These are phyloP conservation scores for Lactarius sp. DNA, from an alignment of 768 basidiomycete species.

Conservation along the genomic window DNA sequence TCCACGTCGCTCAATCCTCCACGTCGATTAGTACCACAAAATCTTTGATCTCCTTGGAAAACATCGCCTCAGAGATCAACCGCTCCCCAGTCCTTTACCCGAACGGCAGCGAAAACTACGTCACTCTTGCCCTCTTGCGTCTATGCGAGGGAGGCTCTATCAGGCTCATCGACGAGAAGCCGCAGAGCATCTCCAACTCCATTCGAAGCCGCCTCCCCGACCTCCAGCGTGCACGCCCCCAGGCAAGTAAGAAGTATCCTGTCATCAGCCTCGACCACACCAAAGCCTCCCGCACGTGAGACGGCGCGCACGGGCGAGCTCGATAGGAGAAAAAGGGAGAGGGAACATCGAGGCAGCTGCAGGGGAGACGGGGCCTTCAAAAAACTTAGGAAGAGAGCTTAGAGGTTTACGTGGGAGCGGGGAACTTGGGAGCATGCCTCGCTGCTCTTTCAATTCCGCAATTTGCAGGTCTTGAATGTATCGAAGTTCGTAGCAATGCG, in stretches of 20 bases:
- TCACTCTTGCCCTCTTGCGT: not conserved
- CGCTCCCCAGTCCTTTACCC: too few species aligned
- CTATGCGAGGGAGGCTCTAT: not conserved
- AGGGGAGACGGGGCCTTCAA: too few species aligned
- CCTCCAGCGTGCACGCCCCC: not conserved
- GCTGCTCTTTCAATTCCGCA: too few species aligned
- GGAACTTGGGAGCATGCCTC: too few species aligned
- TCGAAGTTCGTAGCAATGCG: too few species aligned
- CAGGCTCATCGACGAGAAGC: not conserved
- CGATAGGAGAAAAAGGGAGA: too few species aligned
- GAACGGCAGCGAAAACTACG: not conserved
- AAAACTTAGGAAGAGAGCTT: too few species aligned
- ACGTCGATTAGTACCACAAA: not conserved
- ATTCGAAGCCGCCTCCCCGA: not conserved
- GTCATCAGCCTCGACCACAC: not conserved
- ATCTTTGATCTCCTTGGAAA: not conserved
- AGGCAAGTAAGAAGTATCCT: not conserved
- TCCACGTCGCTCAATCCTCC: not conserved
- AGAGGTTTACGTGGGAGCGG: too few species aligned
- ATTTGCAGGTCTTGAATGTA: too few species aligned
- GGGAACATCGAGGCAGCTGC: too few species aligned
- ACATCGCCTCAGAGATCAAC: not conserved
- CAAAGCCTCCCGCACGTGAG: too few species aligned
- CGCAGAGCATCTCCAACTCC: not conserved
- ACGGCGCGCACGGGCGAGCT: too few species aligned